phyloP scores from a whole-genome alignment of 306 rosid genomes.

The Medicago truncatula region DNA sequence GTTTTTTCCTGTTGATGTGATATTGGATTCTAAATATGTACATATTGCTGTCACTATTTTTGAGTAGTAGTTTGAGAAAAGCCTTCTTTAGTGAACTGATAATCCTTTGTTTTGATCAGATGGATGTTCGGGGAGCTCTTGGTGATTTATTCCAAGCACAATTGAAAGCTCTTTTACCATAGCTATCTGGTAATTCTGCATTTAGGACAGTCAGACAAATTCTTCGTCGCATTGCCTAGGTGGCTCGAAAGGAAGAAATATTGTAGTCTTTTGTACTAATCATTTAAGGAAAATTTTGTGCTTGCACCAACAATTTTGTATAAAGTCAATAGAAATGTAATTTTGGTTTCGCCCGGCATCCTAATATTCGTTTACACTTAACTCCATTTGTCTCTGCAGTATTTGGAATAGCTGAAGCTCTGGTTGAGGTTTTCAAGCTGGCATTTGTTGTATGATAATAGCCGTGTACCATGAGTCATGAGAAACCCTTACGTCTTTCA shows the following conservation, averaged over 20 bases:
- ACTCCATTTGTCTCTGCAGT: conserved; percentile 49
- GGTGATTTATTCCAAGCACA: conserved; percentile 93
- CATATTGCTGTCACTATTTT: neutral
- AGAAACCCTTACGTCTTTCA: conserved; percentile 37
- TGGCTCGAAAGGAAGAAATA: conserved; percentile 40
- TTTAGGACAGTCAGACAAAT: conserved; percentile 33
- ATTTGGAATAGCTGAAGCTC: conserved; percentile 46
- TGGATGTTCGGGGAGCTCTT: conserved; percentile 96
- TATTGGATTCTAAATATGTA: conserved; percentile 5
- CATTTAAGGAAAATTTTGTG: conserved; percentile 39
- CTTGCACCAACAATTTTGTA: conserved; percentile 50
- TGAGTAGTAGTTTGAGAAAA: neutral
- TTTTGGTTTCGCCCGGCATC: conserved; percentile 41
- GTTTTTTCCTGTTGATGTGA: neutral
- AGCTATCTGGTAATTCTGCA: conserved; percentile 35
- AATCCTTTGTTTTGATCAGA: conserved; percentile 61
- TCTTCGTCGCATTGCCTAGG: conserved; percentile 37
- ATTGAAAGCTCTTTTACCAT: conserved; percentile 86
- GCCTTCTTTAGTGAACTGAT: conserved; percentile 36
- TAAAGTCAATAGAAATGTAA: conserved; percentile 52
- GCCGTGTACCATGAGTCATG: conserved; percentile 38
- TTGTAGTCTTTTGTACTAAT: conserved; percentile 41
- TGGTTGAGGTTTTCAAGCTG: conserved; percentile 43
- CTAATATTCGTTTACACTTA: conserved; percentile 37
- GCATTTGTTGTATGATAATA: conserved; percentile 56